phyloP scores from a whole-genome alignment of 805 yeast species.

The Candida tammaniensis region DNA sequence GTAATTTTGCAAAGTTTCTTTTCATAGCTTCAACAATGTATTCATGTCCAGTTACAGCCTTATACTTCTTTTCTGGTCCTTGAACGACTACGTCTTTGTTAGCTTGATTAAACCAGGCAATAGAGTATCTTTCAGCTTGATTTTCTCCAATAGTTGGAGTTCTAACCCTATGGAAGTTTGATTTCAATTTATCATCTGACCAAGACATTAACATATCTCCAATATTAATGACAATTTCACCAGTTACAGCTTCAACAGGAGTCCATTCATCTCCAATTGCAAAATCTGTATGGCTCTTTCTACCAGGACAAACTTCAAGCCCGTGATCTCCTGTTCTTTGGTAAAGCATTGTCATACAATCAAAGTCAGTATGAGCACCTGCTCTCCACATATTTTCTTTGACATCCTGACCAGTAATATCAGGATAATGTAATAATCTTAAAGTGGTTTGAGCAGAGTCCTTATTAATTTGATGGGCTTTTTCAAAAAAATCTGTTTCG shows the following conservation, averaged over 20 bases:
- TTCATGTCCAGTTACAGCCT: constrained; percentile 24
- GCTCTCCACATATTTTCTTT: constrained; percentile 30
- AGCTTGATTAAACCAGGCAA: constrained; percentile 36
- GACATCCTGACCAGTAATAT: constrained; percentile 20
- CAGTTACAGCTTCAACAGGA: constrained; percentile 29
- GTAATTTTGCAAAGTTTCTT: constrained; percentile 18
- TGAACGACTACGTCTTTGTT: constrained; percentile 21
- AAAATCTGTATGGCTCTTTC: constrained; percentile 32
- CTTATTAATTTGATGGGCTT: constrained; percentile 22
- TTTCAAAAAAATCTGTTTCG: constrained; percentile 21
- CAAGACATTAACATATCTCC: constrained; percentile 40
- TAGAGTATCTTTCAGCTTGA: constrained; percentile 25
- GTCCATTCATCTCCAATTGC: constrained; percentile 33
- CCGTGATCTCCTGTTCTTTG: constrained; percentile 35
- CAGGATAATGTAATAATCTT: constrained; percentile 30
- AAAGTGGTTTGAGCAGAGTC: constrained; percentile 32
- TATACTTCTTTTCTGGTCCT: constrained; percentile 15
- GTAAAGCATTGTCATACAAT: constrained; percentile 29
- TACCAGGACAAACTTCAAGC: constrained; percentile 34
- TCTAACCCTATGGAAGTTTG: constrained; percentile 34
- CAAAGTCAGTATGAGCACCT: constrained; percentile 37
- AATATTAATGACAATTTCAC: constrained; percentile 33
- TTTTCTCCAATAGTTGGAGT: constrained; percentile 24
- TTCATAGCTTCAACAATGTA: constrained; percentile 33
- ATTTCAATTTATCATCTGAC: constrained; percentile 28